A percentile compares a stretch with the other conserved stretches of the same genome.
These are phyloP conservation scores for Ochetophila trinervis DNA, from an alignment of 306 rosid species.

Conservation along the genomic window DNA sequence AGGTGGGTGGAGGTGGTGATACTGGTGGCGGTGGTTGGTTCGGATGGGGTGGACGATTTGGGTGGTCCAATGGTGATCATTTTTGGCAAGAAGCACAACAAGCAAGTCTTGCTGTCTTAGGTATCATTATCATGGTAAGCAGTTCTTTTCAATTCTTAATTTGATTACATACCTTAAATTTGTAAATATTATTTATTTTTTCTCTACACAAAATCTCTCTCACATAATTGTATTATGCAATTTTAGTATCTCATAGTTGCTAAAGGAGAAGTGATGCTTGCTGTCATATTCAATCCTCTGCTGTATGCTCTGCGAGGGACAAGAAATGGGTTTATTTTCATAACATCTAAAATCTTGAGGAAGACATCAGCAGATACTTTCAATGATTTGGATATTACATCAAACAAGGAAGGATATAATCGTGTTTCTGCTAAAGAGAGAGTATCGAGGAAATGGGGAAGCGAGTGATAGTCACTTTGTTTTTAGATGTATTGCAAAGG, in stretches of 20 bases:
- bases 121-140: slow-evolving; percentile 64
- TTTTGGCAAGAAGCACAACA: slow-evolving; percentile 92
- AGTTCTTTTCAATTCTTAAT: slow-evolving; percentile 20
- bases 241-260: slow-evolving; percentile 74
- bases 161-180: not conserved
- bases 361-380: slow-evolving; percentile 31
- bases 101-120: slow-evolving; percentile 66
- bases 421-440: slow-evolving; percentile 71
- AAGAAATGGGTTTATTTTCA: slow-evolving; percentile 58
- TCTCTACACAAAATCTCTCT: not conserved
- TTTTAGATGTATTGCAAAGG: slow-evolving; percentile 18
- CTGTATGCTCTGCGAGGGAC: slow-evolving; percentile 75
- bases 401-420: slow-evolving; percentile 44
- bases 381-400: slow-evolving; percentile 32
- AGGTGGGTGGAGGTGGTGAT: slow-evolving; percentile 66
- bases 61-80: slow-evolving; percentile 84
- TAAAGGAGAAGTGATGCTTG: slow-evolving; percentile 80
- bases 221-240: slow-evolving; percentile 4
- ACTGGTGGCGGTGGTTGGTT: slow-evolving; percentile 97
- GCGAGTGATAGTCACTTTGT: slow-evolving; percentile 31
- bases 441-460: slow-evolving; percentile 79
- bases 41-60: slow-evolving; percentile 79
- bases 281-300: slow-evolving; percentile 73
- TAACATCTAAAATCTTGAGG: slow-evolving; percentile 52
- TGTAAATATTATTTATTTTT: not conserved